phyloP scores from a whole-genome alignment of 2,329 filamentous ascomycete genomes.

The Zymoseptoria brevis region DNA sequence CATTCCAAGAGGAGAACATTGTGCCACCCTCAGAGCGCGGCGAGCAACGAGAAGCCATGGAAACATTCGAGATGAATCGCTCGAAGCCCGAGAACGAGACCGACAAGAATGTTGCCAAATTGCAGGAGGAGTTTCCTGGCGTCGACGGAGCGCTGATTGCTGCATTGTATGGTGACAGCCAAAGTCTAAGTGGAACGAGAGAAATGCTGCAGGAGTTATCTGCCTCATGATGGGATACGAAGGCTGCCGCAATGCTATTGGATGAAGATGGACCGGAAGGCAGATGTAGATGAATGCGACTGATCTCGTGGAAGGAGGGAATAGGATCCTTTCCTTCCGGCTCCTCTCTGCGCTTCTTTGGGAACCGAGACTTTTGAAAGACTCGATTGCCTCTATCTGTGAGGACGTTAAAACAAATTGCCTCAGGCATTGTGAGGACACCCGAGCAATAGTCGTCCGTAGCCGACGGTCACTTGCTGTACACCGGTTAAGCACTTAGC shows the following conservation, averaged over 20 bases:
- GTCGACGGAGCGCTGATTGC: constrained; percentile 39
- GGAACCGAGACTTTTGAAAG: no score
- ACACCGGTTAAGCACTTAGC: background rate
- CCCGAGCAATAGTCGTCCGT: no score
- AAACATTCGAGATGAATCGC: constrained; percentile 39
- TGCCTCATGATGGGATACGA: background rate
- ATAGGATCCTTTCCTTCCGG: no score
- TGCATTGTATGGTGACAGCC: constrained; percentile 38
- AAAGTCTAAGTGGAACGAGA: constrained; percentile 35
- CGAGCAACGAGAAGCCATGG: constrained; percentile 32
- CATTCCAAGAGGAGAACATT: constrained; percentile 30
- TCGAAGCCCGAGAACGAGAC: constrained; percentile 29
- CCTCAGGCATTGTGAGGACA: no score
- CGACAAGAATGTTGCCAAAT: constrained; percentile 35
- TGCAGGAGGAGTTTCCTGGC: constrained; percentile 38
- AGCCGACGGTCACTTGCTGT: background rate
- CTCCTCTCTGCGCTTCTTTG: no score
- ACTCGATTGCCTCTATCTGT: no score
- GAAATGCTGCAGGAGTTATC: constrained; percentile 38
- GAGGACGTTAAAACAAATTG: no score
- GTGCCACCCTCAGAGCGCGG: constrained; percentile 33
- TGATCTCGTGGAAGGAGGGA: no score
- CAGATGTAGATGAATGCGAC: background rate
- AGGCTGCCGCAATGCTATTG: background rate
- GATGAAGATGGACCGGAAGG: background rate